Percentiles rank a stretch among this genome's conserved stretches.
Conservation (phyloP, 441 rosid genomes). For the Adansonia madagascariensis region DNA sequence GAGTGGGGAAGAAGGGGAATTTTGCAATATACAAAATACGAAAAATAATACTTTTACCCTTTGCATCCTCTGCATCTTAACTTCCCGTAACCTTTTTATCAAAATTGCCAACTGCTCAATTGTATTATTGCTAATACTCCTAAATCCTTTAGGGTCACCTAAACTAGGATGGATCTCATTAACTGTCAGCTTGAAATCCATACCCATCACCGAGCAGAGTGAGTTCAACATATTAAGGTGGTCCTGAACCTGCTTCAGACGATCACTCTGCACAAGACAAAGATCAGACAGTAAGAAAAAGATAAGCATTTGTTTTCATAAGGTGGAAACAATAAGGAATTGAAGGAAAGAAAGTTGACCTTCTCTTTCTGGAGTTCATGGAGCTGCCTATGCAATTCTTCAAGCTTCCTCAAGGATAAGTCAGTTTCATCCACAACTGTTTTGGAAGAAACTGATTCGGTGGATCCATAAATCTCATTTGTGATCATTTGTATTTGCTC, state of each 20-base stretch:
- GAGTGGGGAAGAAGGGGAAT: constrained; percentile 12
- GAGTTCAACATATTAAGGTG: constrained; percentile 57
- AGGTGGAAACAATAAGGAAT: constrained; percentile 13
- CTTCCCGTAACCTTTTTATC: constrained; percentile 64
- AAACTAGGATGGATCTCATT: constrained; percentile 62
- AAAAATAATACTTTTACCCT: constrained; percentile 47
- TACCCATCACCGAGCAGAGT: constrained; percentile 80
- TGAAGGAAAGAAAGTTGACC: constrained; percentile 45
- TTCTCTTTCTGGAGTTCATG: constrained; percentile 80
- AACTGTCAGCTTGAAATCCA: constrained; percentile 65
- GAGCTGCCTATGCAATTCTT: constrained; percentile 76
- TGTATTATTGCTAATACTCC: constrained; percentile 62
- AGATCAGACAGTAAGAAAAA: constrained; percentile 24
- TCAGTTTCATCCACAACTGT: constrained; percentile 66
- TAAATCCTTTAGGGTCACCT: constrained; percentile 57
- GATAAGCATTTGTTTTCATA: not conserved
- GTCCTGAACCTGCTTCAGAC: constrained; percentile 69
- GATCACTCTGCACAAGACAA: constrained; percentile 60
- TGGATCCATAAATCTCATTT: constrained; percentile 59
- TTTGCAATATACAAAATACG: not conserved
- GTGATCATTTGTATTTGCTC: constrained; percentile 58
- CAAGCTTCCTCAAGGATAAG: constrained; percentile 81
- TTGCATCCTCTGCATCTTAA: constrained; percentile 94
- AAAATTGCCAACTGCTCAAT: constrained; percentile 60
- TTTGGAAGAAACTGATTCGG: constrained; percentile 34